Base-by-base conservation (phyloP, 2,329 filamentous ascomycete species). In the Botryotinia convoluta region DNA sequence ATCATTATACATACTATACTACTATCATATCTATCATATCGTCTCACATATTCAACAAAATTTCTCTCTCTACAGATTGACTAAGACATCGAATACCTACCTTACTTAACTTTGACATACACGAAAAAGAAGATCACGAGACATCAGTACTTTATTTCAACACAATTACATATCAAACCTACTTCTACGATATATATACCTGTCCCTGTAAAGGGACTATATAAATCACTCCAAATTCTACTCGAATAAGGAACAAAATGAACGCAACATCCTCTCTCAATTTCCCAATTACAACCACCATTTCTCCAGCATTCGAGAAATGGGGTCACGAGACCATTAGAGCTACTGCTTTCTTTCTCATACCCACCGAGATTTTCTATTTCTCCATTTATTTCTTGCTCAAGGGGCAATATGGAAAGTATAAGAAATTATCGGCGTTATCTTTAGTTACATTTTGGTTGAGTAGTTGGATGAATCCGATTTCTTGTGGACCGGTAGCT, bases 331-430 rank as follows among this genome's bases (percentile, higher is more conserved):
- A 81, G 54, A 70, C 77, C 8, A 74, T 76, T 29, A 79, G 75
- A 76, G 77, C 78, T 5, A 39, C 74, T 20, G 72, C 75, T 18
- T 81, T 78, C 67, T 73, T 80, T 18, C 72, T 81, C 6, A 75
- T 81, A 14, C 80, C 80, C 8, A 69, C 72, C 26, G 77, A 80
- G 48, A 73, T 81, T 1, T 74, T 81, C 29, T 81, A 81, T 64
- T 80, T 81, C 59, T 78, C 80, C 1, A 78, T 81, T 72, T 81
- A 81, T 37, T 81, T 79, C 74, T 73, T 77, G 26, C 44, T 75
- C 3, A 81, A 81, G 51, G 75, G 76, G 20, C 68, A 69, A 14
- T 68, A 78, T 39, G 75, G 72, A 29, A 39, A 76, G 3, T 81
- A 80, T 61, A 74, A 77, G 35, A 73, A 63, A 29, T 59, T 81